These are phyloP conservation scores for Plasmodium inui DNA, from an alignment of 169 alveolate species.

Conservation along the genomic window DNA sequence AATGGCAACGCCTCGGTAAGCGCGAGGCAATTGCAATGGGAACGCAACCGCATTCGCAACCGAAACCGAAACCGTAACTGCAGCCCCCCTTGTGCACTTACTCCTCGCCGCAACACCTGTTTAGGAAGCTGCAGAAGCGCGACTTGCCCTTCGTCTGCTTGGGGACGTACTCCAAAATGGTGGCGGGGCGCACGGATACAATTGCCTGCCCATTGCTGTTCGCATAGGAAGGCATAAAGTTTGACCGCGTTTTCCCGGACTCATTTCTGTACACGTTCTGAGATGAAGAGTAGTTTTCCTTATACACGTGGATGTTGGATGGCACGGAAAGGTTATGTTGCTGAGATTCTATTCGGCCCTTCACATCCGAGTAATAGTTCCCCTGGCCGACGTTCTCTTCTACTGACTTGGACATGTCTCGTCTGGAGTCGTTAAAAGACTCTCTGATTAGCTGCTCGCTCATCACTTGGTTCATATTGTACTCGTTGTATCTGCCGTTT, in stretches of 20 bases:
- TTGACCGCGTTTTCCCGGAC: conserved; percentile 9
- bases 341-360: conserved; percentile 12
- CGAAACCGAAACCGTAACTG: neutral
- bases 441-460: conserved; percentile 10
- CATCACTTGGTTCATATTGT: neutral
- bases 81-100: neutral
- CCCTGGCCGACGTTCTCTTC: neutral
- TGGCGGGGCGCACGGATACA: conserved; percentile 75
- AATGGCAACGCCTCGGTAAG: neutral
- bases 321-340: conserved; percentile 1
- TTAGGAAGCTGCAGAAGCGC: conserved; percentile 35
- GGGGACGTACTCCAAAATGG: conserved; percentile 64
- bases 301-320: conserved; percentile 40
- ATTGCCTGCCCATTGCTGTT: conserved; percentile 73
- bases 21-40: neutral
- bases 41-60: neutral
- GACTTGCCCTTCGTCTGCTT: conserved; percentile 32
- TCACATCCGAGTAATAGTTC: neutral
- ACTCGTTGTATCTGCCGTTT: conserved; percentile 10
- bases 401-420: neutral
- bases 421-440: conserved; percentile 9
- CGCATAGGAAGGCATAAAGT: conserved; percentile 67
- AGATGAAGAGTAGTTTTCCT: conserved; percentile 43
- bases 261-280: conserved; percentile 16
- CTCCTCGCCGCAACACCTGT: conserved; percentile 62